These are phyloP conservation scores for Cladorrhinum samala DNA, from an alignment of 495 filamentous ascomycete species.

Conservation along the genomic window DNA sequence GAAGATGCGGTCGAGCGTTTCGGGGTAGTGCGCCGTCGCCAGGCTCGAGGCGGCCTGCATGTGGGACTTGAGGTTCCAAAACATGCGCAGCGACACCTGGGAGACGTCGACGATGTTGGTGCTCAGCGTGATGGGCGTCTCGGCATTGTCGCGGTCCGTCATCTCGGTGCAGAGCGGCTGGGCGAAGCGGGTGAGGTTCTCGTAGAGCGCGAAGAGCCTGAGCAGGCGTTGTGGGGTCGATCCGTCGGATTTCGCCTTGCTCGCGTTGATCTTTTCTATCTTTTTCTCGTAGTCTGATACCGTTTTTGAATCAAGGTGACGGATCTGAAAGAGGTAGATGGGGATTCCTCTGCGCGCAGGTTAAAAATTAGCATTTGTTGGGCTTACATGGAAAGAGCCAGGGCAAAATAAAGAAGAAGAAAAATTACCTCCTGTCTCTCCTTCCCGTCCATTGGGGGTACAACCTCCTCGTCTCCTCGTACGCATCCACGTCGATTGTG, in stretches of 20 bases:
- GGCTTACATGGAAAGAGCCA: background rate
- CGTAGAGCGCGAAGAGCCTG: slow-evolving; percentile 80
- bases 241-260: slow-evolving; percentile 49
- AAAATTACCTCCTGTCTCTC: slow-evolving; percentile 54
- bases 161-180: slow-evolving; percentile 74
- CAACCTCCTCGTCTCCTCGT: slow-evolving; percentile 69
- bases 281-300: slow-evolving; percentile 69
- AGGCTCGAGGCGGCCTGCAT: slow-evolving; percentile 85
- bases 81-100: slow-evolving; percentile 77
- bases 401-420: background rate
- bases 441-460: slow-evolving; percentile 93
- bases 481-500: slow-evolving; percentile 74
- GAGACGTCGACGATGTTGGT: slow-evolving; percentile 89
- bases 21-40: slow-evolving; percentile 88
- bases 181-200: slow-evolving; percentile 80
- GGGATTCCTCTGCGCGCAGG: slow-evolving; percentile 86
- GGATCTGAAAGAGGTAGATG: slow-evolving; percentile 81
- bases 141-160: slow-evolving; percentile 57
- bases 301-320: slow-evolving; percentile 71
- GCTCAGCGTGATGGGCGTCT: slow-evolving; percentile 74
- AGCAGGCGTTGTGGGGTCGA: slow-evolving; percentile 63
- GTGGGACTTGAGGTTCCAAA: slow-evolving; percentile 85
- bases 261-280: slow-evolving; percentile 45
- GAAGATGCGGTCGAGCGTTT: slow-evolving; percentile 82
- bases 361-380: background rate